Evolutionary conservation across 2,329 filamentous ascomycete genomes (phyloP), one percentile per base, ranked within the genome.

Genomic region (Pochonia chlamydosporia): DNA sequence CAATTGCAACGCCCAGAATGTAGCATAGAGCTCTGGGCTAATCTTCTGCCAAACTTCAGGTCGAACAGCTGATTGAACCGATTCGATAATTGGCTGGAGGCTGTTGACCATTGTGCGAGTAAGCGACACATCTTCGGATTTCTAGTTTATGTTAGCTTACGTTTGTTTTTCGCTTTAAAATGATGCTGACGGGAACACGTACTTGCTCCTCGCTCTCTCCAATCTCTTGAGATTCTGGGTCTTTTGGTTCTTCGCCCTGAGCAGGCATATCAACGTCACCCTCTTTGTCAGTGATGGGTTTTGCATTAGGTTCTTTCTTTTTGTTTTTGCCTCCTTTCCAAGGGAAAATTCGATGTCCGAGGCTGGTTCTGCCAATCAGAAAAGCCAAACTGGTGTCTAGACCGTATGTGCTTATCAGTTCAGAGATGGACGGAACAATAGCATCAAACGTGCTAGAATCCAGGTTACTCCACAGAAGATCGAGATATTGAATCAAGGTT

Each of bases 1-100:
- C 3, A 95, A 77, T 24, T 89, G 84, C 11, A 96, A 74, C 43
- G 91, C 85, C 93, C 93, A 99, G 67, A 99, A 99, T 0, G 87
- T 87, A 37, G 87, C 81, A 59, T 89, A 96, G 63, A 96, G 92
- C 25, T 87, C 82, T 1, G 89, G 75, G 37, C 82, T 90, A 44
- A 96, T 78, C 43, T 79, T 80, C 10, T 79, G 72, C 75, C 85
- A 89, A 5, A 82, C 78, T 7, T 81, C 76, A 2, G 78, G 66
- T 1, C 86, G 79, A 10, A 89, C 63, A 0, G 78, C 70, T 5
- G 72, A 69, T 49, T 79, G 78, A 16, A 96, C 76, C 25, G 82
- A 76, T 8, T 85, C 78, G 48, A 91, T 84, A 16, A 96, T 71
- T 5, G 84, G 82, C 52, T 87, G 82, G 42, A 97, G 76, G 8